Base-by-base conservation (phyloP, 225 moss, liverwort and hornwort genomes). In the Takakia lepidozioides region DNA sequence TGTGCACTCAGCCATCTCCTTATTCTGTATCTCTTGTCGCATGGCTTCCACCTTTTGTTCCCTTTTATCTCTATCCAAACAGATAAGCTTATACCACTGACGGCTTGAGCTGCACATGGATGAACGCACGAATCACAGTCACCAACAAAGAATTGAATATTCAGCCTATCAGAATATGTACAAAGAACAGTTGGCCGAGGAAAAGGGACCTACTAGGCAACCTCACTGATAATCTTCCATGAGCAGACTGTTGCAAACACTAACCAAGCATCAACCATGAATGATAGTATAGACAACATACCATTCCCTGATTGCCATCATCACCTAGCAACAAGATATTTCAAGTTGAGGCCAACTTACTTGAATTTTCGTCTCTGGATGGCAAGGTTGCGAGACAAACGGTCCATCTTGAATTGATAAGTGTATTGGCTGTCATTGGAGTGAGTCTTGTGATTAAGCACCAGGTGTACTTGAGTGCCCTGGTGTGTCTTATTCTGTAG, bases 1-100 rank as follows among this genome's bases (percentile, higher is more conserved):
- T 46, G 95, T 95, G 67, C 95, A 95, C 29, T 95, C 80, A 13
- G 77, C 79, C 95, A 95, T 95, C 52, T 95, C 95, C 67, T 74
- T 61, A 2, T 72, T 67, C 64, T 80, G 60, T 41, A 76, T 77
- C 61, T 84, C 84, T 58, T 80, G 80, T 10, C 95, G 72, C 44
- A 90, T 54, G 25, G 76, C 64, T 67, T 90, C 90, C 14, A 90
- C 78, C 29, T 57, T 82, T 27, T 65, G 74, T 64, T 84, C 76
- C 58, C 67, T 84, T 35, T 25, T 80, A 27, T 79, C 95, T 63
- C 64, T 90, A 55, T 95, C 90, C 39, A 71, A 69, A 67, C 86
- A 74, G 51, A 95, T 81, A 52, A 90, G 55, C 54, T 71, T 82
- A 55, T 90, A 95, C 90, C 95, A 95, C 44, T 90, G 87, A 22